Conservation (phyloP, 495 filamentous ascomycete genomes). For the Glarea lozoyensis region DNA sequence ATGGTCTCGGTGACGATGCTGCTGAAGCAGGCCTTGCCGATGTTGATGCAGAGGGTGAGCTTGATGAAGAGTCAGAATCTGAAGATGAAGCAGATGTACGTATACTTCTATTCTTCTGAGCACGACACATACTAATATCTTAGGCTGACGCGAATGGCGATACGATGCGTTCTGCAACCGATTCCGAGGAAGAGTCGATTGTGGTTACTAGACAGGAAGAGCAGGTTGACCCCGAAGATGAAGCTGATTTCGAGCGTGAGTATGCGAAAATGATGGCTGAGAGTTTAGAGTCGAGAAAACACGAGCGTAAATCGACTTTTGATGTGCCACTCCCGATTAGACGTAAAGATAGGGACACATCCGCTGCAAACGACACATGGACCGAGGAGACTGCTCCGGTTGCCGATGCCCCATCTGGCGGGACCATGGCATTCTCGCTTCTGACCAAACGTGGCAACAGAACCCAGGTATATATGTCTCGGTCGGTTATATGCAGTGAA, state of each 20-base stretch:
- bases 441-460: constrained; percentile 95
- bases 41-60: constrained; percentile 31
- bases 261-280: constrained; percentile 99
- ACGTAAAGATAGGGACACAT: constrained; percentile 53
- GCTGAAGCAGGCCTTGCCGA: constrained; percentile 37
- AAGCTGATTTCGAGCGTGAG: constrained; percentile 96
- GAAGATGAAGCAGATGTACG: constrained; percentile 20
- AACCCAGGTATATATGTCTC: constrained; percentile 58
- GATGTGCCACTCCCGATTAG: constrained; percentile 90
- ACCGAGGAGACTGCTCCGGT: constrained; percentile 34
- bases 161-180: constrained; percentile 39
- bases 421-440: constrained; percentile 87
- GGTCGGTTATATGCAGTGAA: constrained; percentile 6
- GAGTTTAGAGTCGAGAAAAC: constrained; percentile 85
- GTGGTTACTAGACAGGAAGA: constrained; percentile 85
- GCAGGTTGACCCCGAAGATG: constrained; percentile 84
- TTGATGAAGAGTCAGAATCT: constrained; percentile 44
- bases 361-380: constrained; percentile 38
- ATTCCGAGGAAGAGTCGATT: constrained; percentile 77
- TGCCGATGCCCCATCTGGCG: constrained; percentile 33
- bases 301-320: constrained; percentile 87
- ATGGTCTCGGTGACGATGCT: constrained; percentile 47
- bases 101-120: background rate
- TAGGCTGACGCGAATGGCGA: constrained; percentile 30
- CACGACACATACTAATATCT: background rate